Base-by-base conservation (phyloP, 192 early-diverging fungal species). In the Podochytrium sp. region DNA sequence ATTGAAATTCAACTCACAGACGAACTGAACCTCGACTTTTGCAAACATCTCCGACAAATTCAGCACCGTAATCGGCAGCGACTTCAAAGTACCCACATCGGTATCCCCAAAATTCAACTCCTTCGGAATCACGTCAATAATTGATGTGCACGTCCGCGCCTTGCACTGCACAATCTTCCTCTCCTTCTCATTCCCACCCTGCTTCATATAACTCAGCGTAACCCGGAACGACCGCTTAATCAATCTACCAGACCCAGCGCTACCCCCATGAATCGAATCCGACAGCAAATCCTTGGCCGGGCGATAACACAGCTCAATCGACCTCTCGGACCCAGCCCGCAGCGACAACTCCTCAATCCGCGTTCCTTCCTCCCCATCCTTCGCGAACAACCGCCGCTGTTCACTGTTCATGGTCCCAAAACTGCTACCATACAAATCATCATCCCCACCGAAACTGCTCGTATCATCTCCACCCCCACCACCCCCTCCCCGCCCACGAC, bases 81-180 rank as follows among this genome's bases (percentile, higher is more conserved):
- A 93, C 79, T 97, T 96, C 14, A 94, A 81, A 3, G 92, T 95
- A 20, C 95, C 94, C 0, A 99, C 96, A 79, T 98, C 95, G 1
- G 96, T 96, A 60, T 93, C 92, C 58, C 97, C 97, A 89, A 99
- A 99, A 71, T 97, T 92, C 3, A 99, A 83, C 40, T 90, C 79
- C 57, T 87, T 85, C 6, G 97, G 97, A 38, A 84, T 80, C 1
- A 96, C 92, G 29, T 93, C 91, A 43, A 99, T 92, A 71, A 96
- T 90, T 0, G 97, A 94, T 2, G 95, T 99, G 75, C 97, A 98
- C 35, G 91, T 91, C 42, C 94, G 86, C 2, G 94, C 90, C 64
- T 91, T 94, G 81, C 96, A 98, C 59, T 95, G 93, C 34, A 99
- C 84, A 25, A 88, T 90, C 74, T 95, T 95, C 37, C 84, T 85